Evolutionary conservation across 345 rosid genomes (phyloP).

Genomic region (Eucalyptus sp.): DNA sequence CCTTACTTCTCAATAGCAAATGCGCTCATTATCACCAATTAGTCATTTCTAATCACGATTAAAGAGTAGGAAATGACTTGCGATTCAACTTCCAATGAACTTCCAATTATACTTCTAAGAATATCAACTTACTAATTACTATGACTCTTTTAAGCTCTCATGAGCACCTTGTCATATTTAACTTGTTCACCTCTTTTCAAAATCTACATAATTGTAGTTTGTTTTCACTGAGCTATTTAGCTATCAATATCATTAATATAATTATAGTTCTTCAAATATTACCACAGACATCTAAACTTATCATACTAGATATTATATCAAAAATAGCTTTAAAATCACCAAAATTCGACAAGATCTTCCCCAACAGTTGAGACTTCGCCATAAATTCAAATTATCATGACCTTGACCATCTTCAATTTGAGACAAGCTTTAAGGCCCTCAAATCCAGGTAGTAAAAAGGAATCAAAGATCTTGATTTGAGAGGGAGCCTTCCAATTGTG

Average conservation of each 20-base stretch:
- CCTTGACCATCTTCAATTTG: not conserved
- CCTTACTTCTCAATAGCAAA: not conserved
- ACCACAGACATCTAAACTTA: not conserved
- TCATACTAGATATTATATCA: too few species aligned
- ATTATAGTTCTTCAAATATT: too few species aligned
- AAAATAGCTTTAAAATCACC: too few species aligned
- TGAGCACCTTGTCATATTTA: not conserved
- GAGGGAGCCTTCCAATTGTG: not conserved
- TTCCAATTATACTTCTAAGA: too few species aligned
- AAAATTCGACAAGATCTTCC: not conserved
- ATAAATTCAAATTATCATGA: not conserved
- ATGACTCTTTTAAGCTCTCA: not conserved
- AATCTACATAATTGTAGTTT: too few species aligned
- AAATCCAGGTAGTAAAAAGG: not conserved
- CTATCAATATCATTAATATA: not conserved
- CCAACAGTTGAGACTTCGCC: not conserved
- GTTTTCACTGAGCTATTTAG: not conserved
- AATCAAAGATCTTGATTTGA: not conserved
- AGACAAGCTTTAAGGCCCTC: not conserved
- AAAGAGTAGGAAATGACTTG: not conserved
- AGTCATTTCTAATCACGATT: too few species aligned
- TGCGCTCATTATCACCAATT: not conserved
- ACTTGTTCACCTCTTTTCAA: not conserved
- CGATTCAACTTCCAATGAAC: too few species aligned
- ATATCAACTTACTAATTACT: not conserved